Conservation (phyloP, 1,139 yeast genomes). For the Debaryomyces udenii region DNA sequence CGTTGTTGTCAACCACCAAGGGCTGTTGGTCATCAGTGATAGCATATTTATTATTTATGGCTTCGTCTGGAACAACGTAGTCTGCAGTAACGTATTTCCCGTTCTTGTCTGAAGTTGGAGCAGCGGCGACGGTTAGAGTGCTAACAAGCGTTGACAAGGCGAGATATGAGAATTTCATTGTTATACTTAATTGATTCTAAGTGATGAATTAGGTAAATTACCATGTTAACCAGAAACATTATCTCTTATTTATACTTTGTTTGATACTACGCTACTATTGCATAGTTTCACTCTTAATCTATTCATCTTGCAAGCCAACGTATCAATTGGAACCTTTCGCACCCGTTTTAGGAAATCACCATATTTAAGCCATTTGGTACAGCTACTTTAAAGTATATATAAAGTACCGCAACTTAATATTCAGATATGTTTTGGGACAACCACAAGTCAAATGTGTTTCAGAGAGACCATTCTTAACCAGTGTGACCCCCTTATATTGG, state of each 20-base stretch:
- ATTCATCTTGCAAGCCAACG: no score
- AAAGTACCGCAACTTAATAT: conserved; percentile 1
- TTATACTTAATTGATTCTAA: background rate
- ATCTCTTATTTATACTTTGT: conserved; percentile 3
- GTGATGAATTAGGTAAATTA: background rate
- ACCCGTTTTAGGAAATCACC: conserved; percentile 10
- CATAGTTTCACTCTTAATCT: no score
- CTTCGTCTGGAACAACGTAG: conserved; percentile 20
- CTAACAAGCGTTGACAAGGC: conserved; percentile 13
- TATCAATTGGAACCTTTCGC: conserved; percentile 10
- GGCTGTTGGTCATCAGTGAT: conserved; percentile 20
- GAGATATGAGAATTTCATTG: conserved; percentile 15
- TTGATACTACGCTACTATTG: no score
- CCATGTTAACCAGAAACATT: background rate
- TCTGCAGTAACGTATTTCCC: conserved; percentile 11
- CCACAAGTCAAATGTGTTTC: background rate
- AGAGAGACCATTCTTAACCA: background rate
- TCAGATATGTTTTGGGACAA: background rate
- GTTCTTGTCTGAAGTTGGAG: conserved; percentile 10
- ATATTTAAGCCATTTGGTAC: background rate
- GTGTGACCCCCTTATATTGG: no score
- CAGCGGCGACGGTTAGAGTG: conserved; percentile 14
- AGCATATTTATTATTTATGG: conserved; percentile 17
- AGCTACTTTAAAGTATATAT: background rate
- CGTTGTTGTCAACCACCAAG: conserved; percentile 19